Evolutionary conservation across 768 basidiomycete species (phyloP).

Genomic region (Ephemerocybe angulata): DNA sequence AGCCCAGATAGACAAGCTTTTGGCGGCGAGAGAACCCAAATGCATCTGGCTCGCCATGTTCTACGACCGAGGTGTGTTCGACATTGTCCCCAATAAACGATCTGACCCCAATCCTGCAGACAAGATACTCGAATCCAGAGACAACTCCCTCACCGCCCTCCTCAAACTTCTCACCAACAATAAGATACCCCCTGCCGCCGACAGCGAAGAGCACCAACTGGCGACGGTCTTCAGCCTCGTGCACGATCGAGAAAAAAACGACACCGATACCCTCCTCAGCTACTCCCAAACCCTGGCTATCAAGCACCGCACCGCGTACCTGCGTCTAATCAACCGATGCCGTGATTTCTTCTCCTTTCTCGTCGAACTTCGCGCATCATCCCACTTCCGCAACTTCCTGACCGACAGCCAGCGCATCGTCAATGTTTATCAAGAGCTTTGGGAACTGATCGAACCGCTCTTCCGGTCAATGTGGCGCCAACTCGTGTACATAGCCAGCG

Average conservation of each 20-base stretch:
- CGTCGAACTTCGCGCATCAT: neutral
- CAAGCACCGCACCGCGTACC: neutral
- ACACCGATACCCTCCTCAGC: neutral
- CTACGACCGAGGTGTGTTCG: neutral
- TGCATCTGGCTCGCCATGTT: neutral
- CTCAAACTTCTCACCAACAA: neutral
- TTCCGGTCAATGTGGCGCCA: neutral
- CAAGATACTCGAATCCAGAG: neutral
- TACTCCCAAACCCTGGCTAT: neutral
- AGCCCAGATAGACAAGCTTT: neutral
- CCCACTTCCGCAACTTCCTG: neutral
- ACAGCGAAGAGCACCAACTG: neutral
- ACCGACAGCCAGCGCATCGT: neutral
- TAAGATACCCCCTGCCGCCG: neutral
- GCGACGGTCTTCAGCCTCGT: neutral
- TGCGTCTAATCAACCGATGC: neutral
- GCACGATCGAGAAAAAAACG: neutral
- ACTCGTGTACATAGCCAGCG: neutral
- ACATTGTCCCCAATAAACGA: neutral
- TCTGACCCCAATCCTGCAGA: neutral
- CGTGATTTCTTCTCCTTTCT: neutral
- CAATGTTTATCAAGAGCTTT: neutral
- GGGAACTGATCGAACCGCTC: neutral
- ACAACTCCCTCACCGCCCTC: neutral
- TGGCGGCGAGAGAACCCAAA: neutral